Evolutionary conservation across 176 grass and related monocot species (phyloP).

Genomic region (Avena atlantica): DNA sequence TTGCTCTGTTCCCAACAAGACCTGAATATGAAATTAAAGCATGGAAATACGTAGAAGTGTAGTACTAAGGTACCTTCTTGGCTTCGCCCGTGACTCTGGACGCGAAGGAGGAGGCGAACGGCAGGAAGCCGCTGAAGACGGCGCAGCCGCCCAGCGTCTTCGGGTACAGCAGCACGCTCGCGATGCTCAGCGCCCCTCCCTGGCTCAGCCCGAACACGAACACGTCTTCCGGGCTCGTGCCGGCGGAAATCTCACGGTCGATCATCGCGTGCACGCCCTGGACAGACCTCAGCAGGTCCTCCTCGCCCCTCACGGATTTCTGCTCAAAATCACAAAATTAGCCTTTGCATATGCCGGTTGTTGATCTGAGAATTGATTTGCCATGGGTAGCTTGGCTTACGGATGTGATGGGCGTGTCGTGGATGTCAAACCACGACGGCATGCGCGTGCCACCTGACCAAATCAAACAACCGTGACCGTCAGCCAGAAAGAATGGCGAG

Average conservation of each 20-base stretch:
- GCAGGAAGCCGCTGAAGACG: slow-evolving; percentile 79
- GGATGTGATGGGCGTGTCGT: slow-evolving; percentile 62
- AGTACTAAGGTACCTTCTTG: slow-evolving; percentile 52
- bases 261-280: slow-evolving; percentile 68
- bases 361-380: neutral
- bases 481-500: neutral
- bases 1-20: no score
- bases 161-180: slow-evolving; percentile 70
- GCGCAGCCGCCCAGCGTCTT: slow-evolving; percentile 69
- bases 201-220: slow-evolving; percentile 84
- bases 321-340: neutral
- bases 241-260: slow-evolving; percentile 62
- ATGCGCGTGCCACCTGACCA: slow-evolving; percentile 63
- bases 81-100: slow-evolving; percentile 58
- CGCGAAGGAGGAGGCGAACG: slow-evolving; percentile 59
- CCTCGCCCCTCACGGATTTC: slow-evolving; percentile 68
- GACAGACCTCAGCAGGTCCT: slow-evolving; percentile 63
- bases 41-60: no score
- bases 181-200: slow-evolving; percentile 76
- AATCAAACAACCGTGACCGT: neutral
- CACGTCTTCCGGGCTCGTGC: slow-evolving; percentile 52
- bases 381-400: neutral
- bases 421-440: slow-evolving; percentile 87
- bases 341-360: no score
- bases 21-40: no score